Conservation (phyloP, 257 asterid species). For the Lycium ferocissimum region DNA sequence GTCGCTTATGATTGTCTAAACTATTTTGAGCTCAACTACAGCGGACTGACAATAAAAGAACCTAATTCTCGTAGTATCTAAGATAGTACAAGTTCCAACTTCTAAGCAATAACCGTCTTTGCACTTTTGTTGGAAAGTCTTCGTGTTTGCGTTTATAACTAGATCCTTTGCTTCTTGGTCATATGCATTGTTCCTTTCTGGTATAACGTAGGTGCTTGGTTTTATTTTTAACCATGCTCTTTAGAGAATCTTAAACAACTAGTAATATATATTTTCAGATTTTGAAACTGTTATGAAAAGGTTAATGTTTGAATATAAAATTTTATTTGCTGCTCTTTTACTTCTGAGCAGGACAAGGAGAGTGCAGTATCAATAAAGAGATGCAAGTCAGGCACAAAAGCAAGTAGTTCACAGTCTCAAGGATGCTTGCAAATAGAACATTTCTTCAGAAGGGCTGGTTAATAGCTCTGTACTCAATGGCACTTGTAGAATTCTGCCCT, state of each 20-base stretch:
- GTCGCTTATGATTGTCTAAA: background rate
- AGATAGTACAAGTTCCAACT: background rate
- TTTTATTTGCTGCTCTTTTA: constrained; percentile 27
- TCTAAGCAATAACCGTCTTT: background rate
- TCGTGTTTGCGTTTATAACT: background rate
- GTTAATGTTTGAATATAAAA: background rate
- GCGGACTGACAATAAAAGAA: background rate
- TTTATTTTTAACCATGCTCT: background rate
- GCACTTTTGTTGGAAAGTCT: background rate
- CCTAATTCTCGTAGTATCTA: background rate
- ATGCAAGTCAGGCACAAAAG: constrained; percentile 51
- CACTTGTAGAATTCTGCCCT: constrained; percentile 5
- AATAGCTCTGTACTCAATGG: constrained; percentile 32
- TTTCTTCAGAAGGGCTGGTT: constrained; percentile 71
- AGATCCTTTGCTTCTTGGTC: background rate
- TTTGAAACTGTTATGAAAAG: background rate
- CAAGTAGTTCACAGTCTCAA: constrained; percentile 52
- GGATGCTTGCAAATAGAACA: constrained; percentile 84
- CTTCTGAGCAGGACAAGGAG: constrained; percentile 54
- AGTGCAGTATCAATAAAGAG: constrained; percentile 49
- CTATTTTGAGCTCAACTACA: background rate
- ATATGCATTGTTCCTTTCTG: constrained; percentile 6
- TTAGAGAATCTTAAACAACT: constrained; percentile 7
- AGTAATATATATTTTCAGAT: background rate
- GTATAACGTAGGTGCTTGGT: background rate